phyloP scores from a whole-genome alignment of 1,139 yeast species.

The Hanseniaspora sp. region DNA sequence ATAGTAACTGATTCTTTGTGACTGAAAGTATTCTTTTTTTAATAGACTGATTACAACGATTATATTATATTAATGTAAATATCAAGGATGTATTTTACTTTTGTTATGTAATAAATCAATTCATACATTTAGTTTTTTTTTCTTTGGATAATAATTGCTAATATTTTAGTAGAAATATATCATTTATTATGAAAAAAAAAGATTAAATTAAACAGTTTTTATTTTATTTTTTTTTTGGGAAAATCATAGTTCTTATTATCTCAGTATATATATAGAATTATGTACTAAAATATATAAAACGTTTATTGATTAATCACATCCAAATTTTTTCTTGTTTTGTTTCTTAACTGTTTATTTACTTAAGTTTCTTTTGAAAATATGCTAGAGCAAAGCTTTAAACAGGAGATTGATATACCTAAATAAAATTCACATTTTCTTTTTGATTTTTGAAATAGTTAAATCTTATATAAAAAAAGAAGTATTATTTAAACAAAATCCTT shows the following conservation, averaged over 20 bases:
- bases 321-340: not conserved
- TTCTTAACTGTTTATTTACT: not conserved
- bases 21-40: slow-evolving; percentile 13
- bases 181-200: not conserved
- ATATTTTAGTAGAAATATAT: not conserved
- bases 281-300: not conserved
- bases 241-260: not conserved
- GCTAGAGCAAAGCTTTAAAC: not conserved
- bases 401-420: not conserved
- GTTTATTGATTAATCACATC: not conserved
- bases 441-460: no score
- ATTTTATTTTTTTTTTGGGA: not conserved
- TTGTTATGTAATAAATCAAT: no score
- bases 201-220: no score
- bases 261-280: not conserved
- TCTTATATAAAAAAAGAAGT: no score
- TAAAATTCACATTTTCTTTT: not conserved
- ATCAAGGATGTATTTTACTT: not conserved
- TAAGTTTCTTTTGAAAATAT: not conserved
- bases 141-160: not conserved
- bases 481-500: not conserved
- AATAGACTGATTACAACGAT: not conserved
- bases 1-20: slow-evolving; percentile 13
- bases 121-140: no score
- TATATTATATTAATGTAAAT: not conserved